These are phyloP conservation scores for Suhomyces maxii DNA, from an alignment of 1,139 yeast species.

Conservation along the genomic window DNA sequence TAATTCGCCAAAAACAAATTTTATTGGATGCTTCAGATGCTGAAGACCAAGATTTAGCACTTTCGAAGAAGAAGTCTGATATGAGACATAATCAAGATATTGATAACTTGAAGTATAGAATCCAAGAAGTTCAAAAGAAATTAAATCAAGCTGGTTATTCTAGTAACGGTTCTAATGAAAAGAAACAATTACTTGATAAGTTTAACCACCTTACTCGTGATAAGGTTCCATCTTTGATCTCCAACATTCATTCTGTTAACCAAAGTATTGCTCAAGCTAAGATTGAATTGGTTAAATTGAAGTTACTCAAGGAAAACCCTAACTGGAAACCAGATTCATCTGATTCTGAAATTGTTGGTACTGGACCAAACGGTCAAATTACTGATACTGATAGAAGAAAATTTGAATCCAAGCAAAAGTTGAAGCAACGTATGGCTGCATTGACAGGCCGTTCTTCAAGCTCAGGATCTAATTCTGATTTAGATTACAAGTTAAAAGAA, in stretches of 20 bases:
- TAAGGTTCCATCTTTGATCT: slow-evolving; percentile 66
- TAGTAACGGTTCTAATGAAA: slow-evolving; percentile 38
- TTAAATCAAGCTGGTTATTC: slow-evolving; percentile 31
- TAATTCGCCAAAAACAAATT: slow-evolving; percentile 68
- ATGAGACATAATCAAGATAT: slow-evolving; percentile 48
- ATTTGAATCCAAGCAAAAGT: slow-evolving; percentile 72
- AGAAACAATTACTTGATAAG: slow-evolving; percentile 45
- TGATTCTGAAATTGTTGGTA: slow-evolving; percentile 61
- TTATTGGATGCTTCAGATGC: slow-evolving; percentile 72
- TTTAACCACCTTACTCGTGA: slow-evolving; percentile 59
- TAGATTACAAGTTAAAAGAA: slow-evolving; percentile 56
- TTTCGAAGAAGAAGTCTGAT: slow-evolving; percentile 20
- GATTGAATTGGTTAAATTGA: slow-evolving; percentile 58
- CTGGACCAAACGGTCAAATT: slow-evolving; percentile 82
- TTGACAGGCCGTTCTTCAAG: slow-evolving; percentile 69
- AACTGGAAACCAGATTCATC: slow-evolving; percentile 48
- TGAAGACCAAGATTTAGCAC: slow-evolving; percentile 53
- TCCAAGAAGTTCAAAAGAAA: slow-evolving; percentile 54
- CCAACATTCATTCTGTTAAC: slow-evolving; percentile 62
- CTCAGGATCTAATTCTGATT: slow-evolving; percentile 44
- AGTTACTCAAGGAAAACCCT: slow-evolving; percentile 64
- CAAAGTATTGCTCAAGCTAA: slow-evolving; percentile 68
- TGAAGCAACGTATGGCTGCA: slow-evolving; percentile 87
- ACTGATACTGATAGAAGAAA: slow-evolving; percentile 80
- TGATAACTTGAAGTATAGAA: slow-evolving; percentile 61